Evolutionary conservation across 441 rosid species (phyloP).

Genomic region (Eruca vesicaria): DNA sequence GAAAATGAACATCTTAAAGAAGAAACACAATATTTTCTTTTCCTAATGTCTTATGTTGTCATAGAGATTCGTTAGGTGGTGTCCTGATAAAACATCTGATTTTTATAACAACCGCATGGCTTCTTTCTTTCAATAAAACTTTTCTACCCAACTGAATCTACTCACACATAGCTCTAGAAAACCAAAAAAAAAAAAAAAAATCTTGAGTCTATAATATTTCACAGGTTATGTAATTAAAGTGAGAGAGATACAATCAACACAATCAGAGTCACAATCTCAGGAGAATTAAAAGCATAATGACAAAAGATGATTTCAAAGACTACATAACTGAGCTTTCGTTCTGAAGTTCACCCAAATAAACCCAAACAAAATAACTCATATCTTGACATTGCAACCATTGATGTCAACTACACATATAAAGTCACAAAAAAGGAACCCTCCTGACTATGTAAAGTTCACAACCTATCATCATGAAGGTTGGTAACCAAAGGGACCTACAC

Average conservation of each 20-base stretch:
- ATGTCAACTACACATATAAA: conserved; percentile 25
- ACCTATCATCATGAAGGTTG: conserved; percentile 28
- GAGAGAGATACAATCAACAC: background rate
- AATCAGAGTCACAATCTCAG: conserved; percentile 21
- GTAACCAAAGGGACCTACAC: conserved; percentile 31
- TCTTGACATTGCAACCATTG: conserved; percentile 17
- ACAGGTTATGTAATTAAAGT: background rate
- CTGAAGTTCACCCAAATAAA: background rate
- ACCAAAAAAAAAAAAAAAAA: background rate
- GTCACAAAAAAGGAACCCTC: conserved; percentile 16
- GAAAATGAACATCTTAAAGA: conserved; percentile 21
- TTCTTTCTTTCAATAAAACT: background rate
- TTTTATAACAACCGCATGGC: background rate
- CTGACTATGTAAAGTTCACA: conserved; percentile 35
- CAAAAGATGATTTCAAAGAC: conserved; percentile 17
- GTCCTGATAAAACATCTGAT: background rate
- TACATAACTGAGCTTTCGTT: background rate
- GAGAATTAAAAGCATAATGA: background rate
- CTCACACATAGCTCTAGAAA: background rate
- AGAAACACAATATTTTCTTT: conserved; percentile 20
- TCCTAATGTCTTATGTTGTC: conserved; percentile 5
- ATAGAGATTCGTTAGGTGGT: conserved; percentile 4
- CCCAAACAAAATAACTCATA: background rate
- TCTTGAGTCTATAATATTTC: background rate
- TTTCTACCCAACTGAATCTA: background rate